These are phyloP conservation scores for Acer campestre DNA, from an alignment of 345 rosid species.

Conservation along the genomic window DNA sequence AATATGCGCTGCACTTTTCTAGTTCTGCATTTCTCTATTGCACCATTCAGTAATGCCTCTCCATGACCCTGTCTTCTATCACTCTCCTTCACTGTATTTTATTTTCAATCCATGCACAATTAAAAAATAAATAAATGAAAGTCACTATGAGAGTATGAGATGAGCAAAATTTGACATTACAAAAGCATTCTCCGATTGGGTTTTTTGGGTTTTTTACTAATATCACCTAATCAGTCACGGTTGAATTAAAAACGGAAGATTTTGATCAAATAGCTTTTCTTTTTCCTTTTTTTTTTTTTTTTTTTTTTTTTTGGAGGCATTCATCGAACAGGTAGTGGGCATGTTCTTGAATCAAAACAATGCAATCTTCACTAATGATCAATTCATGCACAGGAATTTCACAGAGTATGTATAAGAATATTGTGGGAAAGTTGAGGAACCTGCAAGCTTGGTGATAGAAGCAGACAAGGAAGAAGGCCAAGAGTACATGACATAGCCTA, in stretches of 20 bases:
- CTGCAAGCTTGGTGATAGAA: constrained; percentile 86
- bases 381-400: too few relatives aligned
- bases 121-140: too few relatives aligned
- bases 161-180: too few relatives aligned
- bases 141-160: too few relatives aligned
- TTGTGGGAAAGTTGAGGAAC: background rate
- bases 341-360: background rate
- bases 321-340: constrained; percentile 47
- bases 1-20: constrained; percentile 65
- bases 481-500: constrained; percentile 68
- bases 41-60: constrained; percentile 66
- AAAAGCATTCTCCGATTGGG: too few relatives aligned
- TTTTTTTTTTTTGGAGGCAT: constrained; percentile 27
- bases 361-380: too few relatives aligned
- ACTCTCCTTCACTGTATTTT: constrained; percentile 62
- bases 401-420: background rate
- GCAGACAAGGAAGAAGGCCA: constrained; percentile 79
- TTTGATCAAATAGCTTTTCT: background rate
- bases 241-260: too few relatives aligned
- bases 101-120: too few relatives aligned
- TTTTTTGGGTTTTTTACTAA: too few relatives aligned
- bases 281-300: background rate
- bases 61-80: constrained; percentile 68
- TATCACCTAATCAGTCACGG: too few relatives aligned
- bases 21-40: constrained; percentile 65